These are phyloP conservation scores for Trichoderma gamsii DNA, from an alignment of 495 filamentous ascomycete genomes.

Conservation along the genomic window DNA sequence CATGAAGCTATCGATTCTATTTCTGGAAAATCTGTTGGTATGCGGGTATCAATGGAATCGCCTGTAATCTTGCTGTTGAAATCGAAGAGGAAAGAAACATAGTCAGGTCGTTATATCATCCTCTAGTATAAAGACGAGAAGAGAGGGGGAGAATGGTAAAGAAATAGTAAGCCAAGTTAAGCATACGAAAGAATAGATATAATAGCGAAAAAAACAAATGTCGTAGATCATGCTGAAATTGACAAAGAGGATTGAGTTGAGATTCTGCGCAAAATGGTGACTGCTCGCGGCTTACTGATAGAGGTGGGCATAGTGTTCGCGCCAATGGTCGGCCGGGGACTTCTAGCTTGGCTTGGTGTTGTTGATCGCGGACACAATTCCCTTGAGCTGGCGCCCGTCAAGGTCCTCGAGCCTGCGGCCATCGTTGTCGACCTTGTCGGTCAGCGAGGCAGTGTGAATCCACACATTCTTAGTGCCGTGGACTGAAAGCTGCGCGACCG, in stretches of 20 bases:
- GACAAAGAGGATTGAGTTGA: not conserved
- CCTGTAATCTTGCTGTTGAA: too few relatives aligned
- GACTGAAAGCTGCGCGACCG: slow-evolving; percentile 20
- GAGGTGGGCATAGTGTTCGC: slow-evolving; percentile 3
- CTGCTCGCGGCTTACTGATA: not conserved
- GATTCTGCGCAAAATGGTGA: not conserved
- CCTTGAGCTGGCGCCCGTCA: not conserved
- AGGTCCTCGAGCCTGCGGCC: slow-evolving; percentile 21
- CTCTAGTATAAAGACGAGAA: too few relatives aligned
- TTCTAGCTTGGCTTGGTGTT: slow-evolving; percentile 9
- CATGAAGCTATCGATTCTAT: too few relatives aligned
- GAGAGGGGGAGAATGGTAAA: too few relatives aligned
- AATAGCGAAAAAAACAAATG: too few relatives aligned
- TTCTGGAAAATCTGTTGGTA: too few relatives aligned
- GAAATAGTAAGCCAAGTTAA: not conserved
- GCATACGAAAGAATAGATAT: too few relatives aligned
- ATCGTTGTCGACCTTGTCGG: slow-evolving; percentile 15
- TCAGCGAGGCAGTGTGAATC: slow-evolving; percentile 33
- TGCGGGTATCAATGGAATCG: too few relatives aligned
- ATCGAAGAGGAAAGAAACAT: too few relatives aligned
- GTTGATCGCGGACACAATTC: not conserved
- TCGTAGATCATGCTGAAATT: too few relatives aligned
- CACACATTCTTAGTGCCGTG: slow-evolving; percentile 21
- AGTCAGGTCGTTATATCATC: too few relatives aligned
- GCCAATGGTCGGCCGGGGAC: slow-evolving; percentile 14